Conservation (phyloP, 2,329 filamentous ascomycete species). For the Alternaria sp. region DNA sequence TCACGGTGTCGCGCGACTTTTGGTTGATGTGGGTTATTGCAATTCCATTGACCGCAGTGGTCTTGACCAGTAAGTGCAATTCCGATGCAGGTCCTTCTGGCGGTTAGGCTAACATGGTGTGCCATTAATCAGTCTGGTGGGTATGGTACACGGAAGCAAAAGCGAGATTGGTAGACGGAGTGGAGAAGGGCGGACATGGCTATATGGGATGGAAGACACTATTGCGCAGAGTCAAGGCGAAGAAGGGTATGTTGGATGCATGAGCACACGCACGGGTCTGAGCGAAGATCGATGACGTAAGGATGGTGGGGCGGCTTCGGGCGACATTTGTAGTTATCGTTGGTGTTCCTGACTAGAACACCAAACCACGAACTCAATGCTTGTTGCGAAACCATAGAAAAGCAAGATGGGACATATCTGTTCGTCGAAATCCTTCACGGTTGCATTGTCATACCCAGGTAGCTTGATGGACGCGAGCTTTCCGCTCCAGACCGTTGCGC, state of each 20-base stretch:
- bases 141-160: constrained; percentile 35
- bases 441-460: too few relatives aligned
- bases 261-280: neutral
- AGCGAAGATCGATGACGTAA: neutral
- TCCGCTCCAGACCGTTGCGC: neutral
- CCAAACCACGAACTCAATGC: too few relatives aligned
- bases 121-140: constrained; percentile 21
- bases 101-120: neutral
- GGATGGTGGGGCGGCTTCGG: neutral
- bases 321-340: neutral
- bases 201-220: constrained; percentile 31
- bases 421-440: too few relatives aligned
- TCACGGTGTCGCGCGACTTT: constrained; percentile 39
- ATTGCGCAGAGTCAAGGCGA: neutral
- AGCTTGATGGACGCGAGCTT: neutral
- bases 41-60: constrained; percentile 31
- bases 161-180: constrained; percentile 17
- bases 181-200: constrained; percentile 9
- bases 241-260: neutral
- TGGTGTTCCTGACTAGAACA: neutral
- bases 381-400: too few relatives aligned
- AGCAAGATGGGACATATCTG: too few relatives aligned
- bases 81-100: neutral
- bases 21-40: constrained; percentile 43
- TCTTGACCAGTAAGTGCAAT: constrained; percentile 14